Conservation (phyloP, 139 green algal species). For the Eudorina sp. region DNA sequence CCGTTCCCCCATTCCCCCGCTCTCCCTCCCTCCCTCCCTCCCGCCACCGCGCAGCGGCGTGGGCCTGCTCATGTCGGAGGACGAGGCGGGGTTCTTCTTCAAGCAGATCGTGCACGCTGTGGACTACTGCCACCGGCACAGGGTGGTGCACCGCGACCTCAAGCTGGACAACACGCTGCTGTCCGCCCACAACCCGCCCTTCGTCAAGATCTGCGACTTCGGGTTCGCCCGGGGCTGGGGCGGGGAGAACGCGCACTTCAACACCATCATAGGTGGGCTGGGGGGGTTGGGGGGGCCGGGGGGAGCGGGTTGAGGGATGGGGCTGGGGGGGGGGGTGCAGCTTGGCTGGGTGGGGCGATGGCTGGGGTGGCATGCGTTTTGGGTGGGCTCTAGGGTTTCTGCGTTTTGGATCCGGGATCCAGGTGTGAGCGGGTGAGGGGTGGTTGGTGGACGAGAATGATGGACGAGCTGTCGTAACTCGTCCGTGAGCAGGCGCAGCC, state of each 20-base stretch:
- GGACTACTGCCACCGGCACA: constrained; percentile 89
- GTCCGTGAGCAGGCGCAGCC: no score
- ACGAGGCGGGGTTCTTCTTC: constrained; percentile 91
- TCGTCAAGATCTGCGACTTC: constrained; percentile 89
- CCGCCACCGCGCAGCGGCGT: constrained; percentile 63
- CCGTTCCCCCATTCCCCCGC: not conserved
- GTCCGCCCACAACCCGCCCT: constrained; percentile 71
- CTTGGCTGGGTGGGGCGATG: no score
- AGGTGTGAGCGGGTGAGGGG: no score
- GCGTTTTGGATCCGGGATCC: no score
- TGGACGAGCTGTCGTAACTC: no score
- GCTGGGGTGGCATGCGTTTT: no score
- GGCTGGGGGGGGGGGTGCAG: no score
- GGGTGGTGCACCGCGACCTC: constrained; percentile 64
- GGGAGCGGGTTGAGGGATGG: not conserved
- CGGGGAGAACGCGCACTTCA: constrained; percentile 81
- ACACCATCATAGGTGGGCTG: constrained; percentile 72
- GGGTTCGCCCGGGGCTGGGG: constrained; percentile 59
- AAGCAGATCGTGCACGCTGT: constrained; percentile 78
- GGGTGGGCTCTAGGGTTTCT: no score
- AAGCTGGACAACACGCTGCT: constrained; percentile 95
- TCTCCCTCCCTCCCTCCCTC: not conserved
- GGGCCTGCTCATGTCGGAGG: constrained; percentile 69
- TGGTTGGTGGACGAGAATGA: no score
- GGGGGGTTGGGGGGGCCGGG: not conserved